phyloP scores from a whole-genome alignment of 2,329 filamentous ascomycete species.

The Colletotrichum paranaense region DNA sequence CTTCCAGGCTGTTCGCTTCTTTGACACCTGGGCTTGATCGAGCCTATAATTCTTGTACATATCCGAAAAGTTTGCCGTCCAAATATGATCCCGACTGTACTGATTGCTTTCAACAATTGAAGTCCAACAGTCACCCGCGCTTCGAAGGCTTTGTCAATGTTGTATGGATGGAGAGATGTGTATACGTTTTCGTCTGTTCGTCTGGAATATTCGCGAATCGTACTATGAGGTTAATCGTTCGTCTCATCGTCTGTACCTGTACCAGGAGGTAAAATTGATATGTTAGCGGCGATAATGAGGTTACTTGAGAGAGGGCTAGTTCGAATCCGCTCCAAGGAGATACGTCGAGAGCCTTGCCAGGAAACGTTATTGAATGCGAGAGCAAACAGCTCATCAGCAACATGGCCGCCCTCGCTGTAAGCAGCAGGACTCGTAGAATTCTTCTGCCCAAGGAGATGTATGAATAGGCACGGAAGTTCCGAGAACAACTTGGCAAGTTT shows the following conservation, averaged over 20 bases:
- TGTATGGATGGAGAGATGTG: not conserved
- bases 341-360: too few species aligned
- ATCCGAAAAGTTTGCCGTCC: not conserved
- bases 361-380: not conserved
- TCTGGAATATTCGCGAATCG: not conserved
- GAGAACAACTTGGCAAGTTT: not conserved
- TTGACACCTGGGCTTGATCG: slow-evolving; percentile 62
- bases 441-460: not conserved
- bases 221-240: too few species aligned
- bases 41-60: not conserved
- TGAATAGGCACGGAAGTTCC: not conserved
- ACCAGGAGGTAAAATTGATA: too few species aligned
- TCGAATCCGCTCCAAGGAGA: too few species aligned
- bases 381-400: not conserved
- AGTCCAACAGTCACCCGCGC: not conserved
- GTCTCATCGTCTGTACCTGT: too few species aligned
- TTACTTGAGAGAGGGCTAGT: too few species aligned
- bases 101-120: not conserved
- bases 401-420: not conserved
- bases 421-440: not conserved
- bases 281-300: too few species aligned
- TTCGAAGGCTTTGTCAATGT: not conserved
- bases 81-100: not conserved
- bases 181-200: not conserved
- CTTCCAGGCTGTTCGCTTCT: slow-evolving; percentile 80